Evolutionary conservation across 441 rosid species (phyloP).

Genomic region (Jatropha multifida): DNA sequence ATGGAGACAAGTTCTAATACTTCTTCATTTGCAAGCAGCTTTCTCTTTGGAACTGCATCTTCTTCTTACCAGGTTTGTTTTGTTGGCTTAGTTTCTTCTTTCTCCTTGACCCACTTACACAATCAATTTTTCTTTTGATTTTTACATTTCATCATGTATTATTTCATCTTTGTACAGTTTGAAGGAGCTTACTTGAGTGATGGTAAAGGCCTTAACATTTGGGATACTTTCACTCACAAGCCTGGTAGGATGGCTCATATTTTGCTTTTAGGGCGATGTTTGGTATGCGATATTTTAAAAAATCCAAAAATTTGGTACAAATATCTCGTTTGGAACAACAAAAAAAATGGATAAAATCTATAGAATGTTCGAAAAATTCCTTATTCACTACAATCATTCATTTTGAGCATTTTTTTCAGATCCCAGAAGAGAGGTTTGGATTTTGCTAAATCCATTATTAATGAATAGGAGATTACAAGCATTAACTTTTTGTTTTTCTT

Average conservation of each 20-base stretch:
- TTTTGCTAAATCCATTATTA: too few relatives aligned
- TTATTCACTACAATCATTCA: too few relatives aligned
- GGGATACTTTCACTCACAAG: conserved; percentile 62
- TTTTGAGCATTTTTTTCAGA: too few relatives aligned
- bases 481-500: too few relatives aligned
- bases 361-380: too few relatives aligned
- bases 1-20: conserved; percentile 12
- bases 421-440: too few relatives aligned
- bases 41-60: conserved; percentile 77
- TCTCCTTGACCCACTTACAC: neutral
- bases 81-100: conserved; percentile 5
- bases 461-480: too few relatives aligned
- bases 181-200: conserved; percentile 70
- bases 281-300: too few relatives aligned
- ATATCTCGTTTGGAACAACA: too few relatives aligned
- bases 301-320: too few relatives aligned
- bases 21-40: conserved; percentile 43
- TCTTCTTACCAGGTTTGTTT: conserved; percentile 65
- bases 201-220: conserved; percentile 66
- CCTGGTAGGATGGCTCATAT: conserved; percentile 40
- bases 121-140: neutral
- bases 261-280: neutral
- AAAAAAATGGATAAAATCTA: too few relatives aligned
- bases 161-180: conserved; percentile 32
- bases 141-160: neutral